A percentile compares a stretch with the other conserved stretches of the same genome.
phyloP scores from a whole-genome alignment of 371 early-diverging fungal species.

The Mortierella sp. region DNA sequence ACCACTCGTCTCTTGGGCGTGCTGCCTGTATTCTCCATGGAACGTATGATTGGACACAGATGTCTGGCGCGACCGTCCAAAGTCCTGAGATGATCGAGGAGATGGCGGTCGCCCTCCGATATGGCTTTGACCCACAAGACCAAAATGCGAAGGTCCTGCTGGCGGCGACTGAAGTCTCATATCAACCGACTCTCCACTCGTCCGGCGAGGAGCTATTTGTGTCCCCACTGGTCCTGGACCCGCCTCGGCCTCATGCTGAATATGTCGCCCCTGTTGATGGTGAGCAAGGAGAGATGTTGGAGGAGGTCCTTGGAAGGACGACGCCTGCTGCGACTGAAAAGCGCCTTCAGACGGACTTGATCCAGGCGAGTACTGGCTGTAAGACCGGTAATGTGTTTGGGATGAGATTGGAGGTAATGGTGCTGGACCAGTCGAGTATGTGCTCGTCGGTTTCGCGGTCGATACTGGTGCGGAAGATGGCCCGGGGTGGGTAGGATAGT shows the following conservation, averaged over 20 bases:
- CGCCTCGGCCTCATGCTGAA: constrained; percentile 17
- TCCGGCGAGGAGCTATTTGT: constrained; percentile 19
- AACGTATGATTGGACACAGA: constrained; percentile 26
- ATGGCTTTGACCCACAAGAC: constrained; percentile 6
- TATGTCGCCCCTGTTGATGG: constrained; percentile 30
- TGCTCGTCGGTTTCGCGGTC: constrained; percentile 4
- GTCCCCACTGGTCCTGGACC: constrained; percentile 12
- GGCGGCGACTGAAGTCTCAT: constrained; percentile 42
- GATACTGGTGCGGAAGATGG: constrained; percentile 26
- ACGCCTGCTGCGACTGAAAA: constrained; percentile 12
- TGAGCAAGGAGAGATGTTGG: constrained; percentile 23
- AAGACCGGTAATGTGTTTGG: constrained; percentile 35
- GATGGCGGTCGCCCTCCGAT: constrained; percentile 22
- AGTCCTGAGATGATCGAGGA: constrained; percentile 28
- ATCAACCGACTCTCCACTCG: constrained; percentile 36
- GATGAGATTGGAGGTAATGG: constrained; percentile 40
- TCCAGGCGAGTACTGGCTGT: constrained; percentile 40
- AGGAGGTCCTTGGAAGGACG: constrained; percentile 12
- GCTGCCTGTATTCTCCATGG: constrained; percentile 43
- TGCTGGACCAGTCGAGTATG: constrained; percentile 10
- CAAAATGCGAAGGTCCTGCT: constrained; percentile 23
- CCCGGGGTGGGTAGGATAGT: constrained; percentile 26
- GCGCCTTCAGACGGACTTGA: constrained; percentile 24
- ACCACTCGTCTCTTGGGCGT: constrained; percentile 21
- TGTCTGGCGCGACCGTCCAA: constrained; percentile 37